Evolutionary conservation across 257 asterid species (phyloP).

Genomic region (Schizonepeta tenuifolia): DNA sequence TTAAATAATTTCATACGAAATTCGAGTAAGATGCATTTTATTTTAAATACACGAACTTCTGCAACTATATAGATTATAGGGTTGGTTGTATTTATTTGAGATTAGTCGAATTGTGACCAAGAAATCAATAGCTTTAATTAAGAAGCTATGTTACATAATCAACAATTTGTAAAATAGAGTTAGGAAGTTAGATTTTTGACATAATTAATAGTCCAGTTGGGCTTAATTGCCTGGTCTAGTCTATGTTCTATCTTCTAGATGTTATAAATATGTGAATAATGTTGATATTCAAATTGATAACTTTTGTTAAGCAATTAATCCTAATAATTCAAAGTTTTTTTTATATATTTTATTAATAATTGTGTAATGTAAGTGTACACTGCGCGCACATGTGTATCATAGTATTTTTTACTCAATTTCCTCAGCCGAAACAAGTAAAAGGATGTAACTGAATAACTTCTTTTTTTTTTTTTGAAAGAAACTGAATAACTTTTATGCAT

Average conservation of each 20-base stretch:
- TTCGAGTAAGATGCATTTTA: not conserved
- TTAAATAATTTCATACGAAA: not conserved
- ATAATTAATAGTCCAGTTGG: conserved; percentile 26
- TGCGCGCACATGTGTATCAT: not conserved
- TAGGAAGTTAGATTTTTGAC: conserved; percentile 15
- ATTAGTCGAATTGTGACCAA: conserved; percentile 33
- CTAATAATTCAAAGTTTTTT: conserved; percentile 12
- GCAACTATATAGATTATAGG: conserved; percentile 12
- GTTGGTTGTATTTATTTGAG: conserved; percentile 31
- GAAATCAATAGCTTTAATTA: conserved; percentile 32
- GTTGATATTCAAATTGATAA: not conserved
- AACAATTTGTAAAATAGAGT: conserved; percentile 12
- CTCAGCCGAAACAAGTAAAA: not conserved
- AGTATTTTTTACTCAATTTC: not conserved
- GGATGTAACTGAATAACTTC: not conserved
- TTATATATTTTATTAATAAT: not conserved
- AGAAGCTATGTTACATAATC: conserved; percentile 17
- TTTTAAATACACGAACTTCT: not conserved
- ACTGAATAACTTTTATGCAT: too few species aligned
- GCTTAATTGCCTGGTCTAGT: conserved; percentile 20
- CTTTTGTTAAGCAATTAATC: conserved; percentile 18
- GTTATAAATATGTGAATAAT: conserved; percentile 4
- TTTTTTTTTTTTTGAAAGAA: too few species aligned
- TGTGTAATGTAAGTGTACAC: not conserved
- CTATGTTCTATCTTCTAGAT: not conserved